phyloP scores from a whole-genome alignment of 805 yeast species.

The Alloascoidea hylecoeti region DNA sequence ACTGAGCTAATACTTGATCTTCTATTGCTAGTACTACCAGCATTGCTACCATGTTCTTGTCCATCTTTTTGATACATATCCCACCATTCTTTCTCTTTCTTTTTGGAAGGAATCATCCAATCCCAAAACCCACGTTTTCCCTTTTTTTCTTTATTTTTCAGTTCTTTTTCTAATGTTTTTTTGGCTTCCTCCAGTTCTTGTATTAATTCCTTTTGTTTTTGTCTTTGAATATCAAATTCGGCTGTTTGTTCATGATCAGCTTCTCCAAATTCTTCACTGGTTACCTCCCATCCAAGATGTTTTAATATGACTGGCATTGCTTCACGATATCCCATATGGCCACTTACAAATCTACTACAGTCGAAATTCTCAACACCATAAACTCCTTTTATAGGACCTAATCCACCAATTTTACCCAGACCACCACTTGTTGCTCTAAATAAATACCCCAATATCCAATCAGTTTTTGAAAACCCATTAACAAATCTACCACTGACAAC shows the following conservation, averaged over 20 bases:
- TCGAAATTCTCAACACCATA: slow-evolving; percentile 73
- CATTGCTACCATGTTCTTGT: too few species aligned
- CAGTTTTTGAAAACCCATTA: slow-evolving; percentile 7
- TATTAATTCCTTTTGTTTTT: slow-evolving; percentile 63
- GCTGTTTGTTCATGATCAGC: slow-evolving; percentile 72
- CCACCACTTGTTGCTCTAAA: slow-evolving; percentile 68
- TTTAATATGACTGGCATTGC: slow-evolving; percentile 77
- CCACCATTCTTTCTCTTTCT: slow-evolving; percentile 45
- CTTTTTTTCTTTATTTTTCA: slow-evolving; percentile 9
- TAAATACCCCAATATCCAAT: slow-evolving; percentile 7
- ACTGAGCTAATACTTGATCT: too few species aligned
- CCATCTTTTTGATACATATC: slow-evolving; percentile 22
- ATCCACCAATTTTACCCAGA: slow-evolving; percentile 77
- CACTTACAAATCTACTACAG: slow-evolving; percentile 76
- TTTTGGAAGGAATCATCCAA: slow-evolving; percentile 32
- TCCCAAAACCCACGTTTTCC: slow-evolving; percentile 18
- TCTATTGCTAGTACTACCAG: too few species aligned
- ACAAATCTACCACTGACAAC: slow-evolving; percentile 9
- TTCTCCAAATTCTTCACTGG: slow-evolving; percentile 85
- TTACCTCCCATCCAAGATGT: slow-evolving; percentile 61
- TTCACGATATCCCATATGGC: slow-evolving; percentile 93
- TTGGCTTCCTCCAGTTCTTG: slow-evolving; percentile 80
- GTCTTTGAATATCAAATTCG: slow-evolving; percentile 75
- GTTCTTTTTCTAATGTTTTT: slow-evolving; percentile 32
- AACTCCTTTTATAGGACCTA: slow-evolving; percentile 52